Evolutionary conservation across 495 filamentous ascomycete genomes (phyloP).

Genomic region (Penicillium silybi): DNA sequence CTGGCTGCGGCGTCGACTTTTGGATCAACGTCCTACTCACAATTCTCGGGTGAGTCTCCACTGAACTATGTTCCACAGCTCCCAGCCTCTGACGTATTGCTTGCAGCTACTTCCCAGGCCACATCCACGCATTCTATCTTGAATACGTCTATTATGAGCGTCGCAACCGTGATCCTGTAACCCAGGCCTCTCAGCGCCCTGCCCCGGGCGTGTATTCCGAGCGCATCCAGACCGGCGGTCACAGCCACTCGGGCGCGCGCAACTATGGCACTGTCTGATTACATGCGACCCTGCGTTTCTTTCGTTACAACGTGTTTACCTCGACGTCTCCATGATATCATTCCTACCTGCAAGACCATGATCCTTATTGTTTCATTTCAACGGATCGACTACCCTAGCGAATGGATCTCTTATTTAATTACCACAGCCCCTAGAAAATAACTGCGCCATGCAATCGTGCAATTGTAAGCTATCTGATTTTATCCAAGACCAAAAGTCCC

Average conservation of each 20-base stretch:
- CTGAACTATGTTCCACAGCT: not conserved
- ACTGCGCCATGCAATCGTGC: not conserved
- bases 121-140: slow-evolving; percentile 89
- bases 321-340: too few species aligned
- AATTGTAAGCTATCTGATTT: not conserved
- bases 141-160: slow-evolving; percentile 84
- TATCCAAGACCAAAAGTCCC: not conserved
- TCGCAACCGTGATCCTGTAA: slow-evolving; percentile 51
- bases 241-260: slow-evolving; percentile 12
- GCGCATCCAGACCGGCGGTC: slow-evolving; percentile 68
- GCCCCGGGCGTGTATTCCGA: slow-evolving; percentile 80
- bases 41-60: slow-evolving; percentile 50
- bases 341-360: not conserved
- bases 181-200: slow-evolving; percentile 39
- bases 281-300: not conserved
- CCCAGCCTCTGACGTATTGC: not conserved
- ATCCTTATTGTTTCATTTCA: not conserved
- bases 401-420: not conserved
- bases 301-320: not conserved
- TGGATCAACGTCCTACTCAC: slow-evolving; percentile 63
- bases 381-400: not conserved
- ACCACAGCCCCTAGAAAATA: not conserved
- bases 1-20: slow-evolving; percentile 61
- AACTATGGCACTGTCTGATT: slow-evolving; percentile 49
- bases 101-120: slow-evolving; percentile 67